Evolutionary conservation across 1,284 basidiomycete species (phyloP), one percentile per base, ranked within the genome.

Genomic region (Cryptococcus jaspeensis): DNA sequence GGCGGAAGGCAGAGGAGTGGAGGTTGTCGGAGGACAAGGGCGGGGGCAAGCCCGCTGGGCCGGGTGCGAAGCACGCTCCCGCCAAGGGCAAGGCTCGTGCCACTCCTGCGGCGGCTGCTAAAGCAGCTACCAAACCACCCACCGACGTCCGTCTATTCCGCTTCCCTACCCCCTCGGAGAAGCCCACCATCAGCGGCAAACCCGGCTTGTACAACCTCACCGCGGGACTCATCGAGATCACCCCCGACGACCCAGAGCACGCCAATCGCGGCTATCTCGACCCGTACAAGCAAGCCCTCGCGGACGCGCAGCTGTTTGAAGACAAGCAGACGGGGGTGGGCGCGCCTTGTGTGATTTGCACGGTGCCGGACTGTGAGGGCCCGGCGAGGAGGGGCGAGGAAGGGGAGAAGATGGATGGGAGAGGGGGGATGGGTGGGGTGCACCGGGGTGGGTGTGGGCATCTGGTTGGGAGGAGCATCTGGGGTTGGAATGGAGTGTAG

Each of bases 381-480:
- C 75, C 74, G 1, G 63, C 60, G 41, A 69, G 74, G 48, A 60
- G 67, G 38, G 74, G 73, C 13, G 73, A 69, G 20, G 74, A 75
- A 32, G 76, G 74, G 6, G 75, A 73, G 53, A 68, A 67, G 46
- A 63, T 74, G 43, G 75, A 78, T 58, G 74, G 74, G 4, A 59
- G 72, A 50, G 74, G 73, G 5, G 76, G 73, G 18, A 72, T 71
- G 71, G 52, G 47, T 49, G 64, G 67, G 39, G 52, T 56, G 36
- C 78, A 79, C 60, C 58, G 54, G 46, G 35, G 53, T 1, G 75
- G 72, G 1, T 79, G 78, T 58, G 77, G 78, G 6, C 78, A 79
- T 64, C 5, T 61, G 46, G 40, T 76, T 1, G 75, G 75, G 2
- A 57, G 72, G 35, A n/a, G 32, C n/a, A 59, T 60, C 0, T 78